Base-by-base conservation (phyloP, 305 asterid species). In the Euphrasia arctica region DNA sequence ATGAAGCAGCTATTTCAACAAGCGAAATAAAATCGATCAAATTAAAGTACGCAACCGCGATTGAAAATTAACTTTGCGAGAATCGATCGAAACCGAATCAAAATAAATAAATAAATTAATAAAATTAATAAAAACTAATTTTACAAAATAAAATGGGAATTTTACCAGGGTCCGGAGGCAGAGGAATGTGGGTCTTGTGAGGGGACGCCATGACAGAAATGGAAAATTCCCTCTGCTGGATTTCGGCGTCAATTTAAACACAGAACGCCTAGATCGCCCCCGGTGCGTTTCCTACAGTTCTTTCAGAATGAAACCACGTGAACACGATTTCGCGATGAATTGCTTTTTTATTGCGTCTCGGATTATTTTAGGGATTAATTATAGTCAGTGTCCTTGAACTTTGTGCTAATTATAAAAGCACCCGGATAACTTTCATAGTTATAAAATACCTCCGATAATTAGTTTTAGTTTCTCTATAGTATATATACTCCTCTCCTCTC, bases 81-180 rank as follows among this genome's bases (percentile, higher is more conserved):
- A 54, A 75, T 42, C 68, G 60, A 50, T 63, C 47, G 9, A 60
- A 72, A 68, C 49, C 74, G 54, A 69, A 74, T 65, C 10, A 5
- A 54, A 48, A 60, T 9, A 54, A 42, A 63, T 58, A 54, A 54
- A 32, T 32, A 18, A 18, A 18, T 18, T 18, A 18, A 18, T 18
- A 18, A 1, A 32, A 4, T 12, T 36, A 39, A 22, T 41, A 22
- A 48, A 13, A 34, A 42, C 18, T 11, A 42, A 42, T 12, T 25
- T 14, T 13, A 3, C 4, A 25, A 29, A 9, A 27, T 0, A 42
- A 11, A 43, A 39, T 49, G 15, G 25, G 57, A 3, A 60, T 51
- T 60, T 54, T 74, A 87, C 95, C 91, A 64, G 85, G 89, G 75
- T 85, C 87, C 70, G 80, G 85, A 64, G 85, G 90, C 42, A 74